Percentiles rank a stretch among this genome's conserved stretches.
Evolutionary conservation across 164 flowering plant genomes (phyloP).

Genomic region (Annona cherimola): DNA sequence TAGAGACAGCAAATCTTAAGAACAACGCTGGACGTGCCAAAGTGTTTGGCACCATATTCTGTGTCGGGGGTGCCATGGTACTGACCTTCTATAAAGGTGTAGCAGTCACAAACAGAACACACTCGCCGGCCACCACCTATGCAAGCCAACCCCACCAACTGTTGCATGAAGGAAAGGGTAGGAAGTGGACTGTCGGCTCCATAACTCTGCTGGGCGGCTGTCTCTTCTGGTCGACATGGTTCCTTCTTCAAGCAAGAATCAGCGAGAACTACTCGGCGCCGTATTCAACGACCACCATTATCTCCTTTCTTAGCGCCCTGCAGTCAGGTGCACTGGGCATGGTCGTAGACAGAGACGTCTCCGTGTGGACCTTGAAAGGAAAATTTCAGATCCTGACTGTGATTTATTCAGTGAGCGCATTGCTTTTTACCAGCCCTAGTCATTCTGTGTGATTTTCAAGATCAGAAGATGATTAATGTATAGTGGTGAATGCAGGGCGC

Average conservation of each 20-base stretch:
- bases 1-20: slow-evolving; percentile 57
- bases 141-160: slow-evolving; percentile 6
- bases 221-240: slow-evolving; percentile 83
- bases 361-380: slow-evolving; percentile 57
- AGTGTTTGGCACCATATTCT: slow-evolving; percentile 50
- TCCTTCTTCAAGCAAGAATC: slow-evolving; percentile 53
- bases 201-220: slow-evolving; percentile 42
- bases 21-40: slow-evolving; percentile 60
- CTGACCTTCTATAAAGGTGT: slow-evolving; percentile 64
- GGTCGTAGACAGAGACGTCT: slow-evolving; percentile 27
- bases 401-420: slow-evolving; percentile 54
- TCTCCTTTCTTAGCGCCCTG: slow-evolving; percentile 54
- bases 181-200: slow-evolving; percentile 52
- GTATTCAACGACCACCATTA: slow-evolving; percentile 67
- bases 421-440: background rate
- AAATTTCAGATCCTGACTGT: slow-evolving; percentile 44
- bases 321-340: slow-evolving; percentile 51
- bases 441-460: background rate
- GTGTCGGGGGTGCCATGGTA: slow-evolving; percentile 63
- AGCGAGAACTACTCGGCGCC: slow-evolving; percentile 50
- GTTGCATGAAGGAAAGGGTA: slow-evolving; percentile 13
- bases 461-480: background rate
- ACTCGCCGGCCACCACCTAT: slow-evolving; percentile 8
- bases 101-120: slow-evolving; percentile 31
- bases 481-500: slow-evolving; percentile 37